phyloP scores from a whole-genome alignment of 306 rosid species.

The Glycine latifolia region DNA sequence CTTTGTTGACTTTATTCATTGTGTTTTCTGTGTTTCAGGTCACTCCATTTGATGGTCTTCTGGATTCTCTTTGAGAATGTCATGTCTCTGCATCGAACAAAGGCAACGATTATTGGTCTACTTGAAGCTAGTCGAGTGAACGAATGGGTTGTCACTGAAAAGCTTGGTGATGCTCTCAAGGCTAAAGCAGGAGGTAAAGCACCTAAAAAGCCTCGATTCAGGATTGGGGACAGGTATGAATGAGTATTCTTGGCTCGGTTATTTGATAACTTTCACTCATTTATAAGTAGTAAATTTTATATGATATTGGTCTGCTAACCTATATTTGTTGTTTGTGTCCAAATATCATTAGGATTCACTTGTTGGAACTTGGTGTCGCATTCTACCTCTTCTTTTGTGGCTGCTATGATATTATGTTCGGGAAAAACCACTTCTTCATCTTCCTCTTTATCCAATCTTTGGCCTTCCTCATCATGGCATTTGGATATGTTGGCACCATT shows the following conservation, averaged over 20 bases:
- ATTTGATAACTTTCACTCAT: not conserved
- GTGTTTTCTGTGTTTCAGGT: constrained; percentile 59
- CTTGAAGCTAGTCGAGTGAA: constrained; percentile 86
- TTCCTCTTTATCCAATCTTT: constrained; percentile 78
- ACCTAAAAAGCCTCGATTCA: constrained; percentile 69
- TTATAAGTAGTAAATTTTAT: not conserved
- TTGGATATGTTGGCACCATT: constrained; percentile 91
- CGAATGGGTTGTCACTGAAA: constrained; percentile 98
- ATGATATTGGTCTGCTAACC: not conserved
- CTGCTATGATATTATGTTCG: constrained; percentile 73
- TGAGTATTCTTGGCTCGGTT: not conserved
- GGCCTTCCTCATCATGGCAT: constrained; percentile 80
- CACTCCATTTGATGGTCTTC: constrained; percentile 80
- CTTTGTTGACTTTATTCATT: constrained; percentile 9
- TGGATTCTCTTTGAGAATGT: constrained; percentile 96
- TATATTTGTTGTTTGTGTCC: constrained; percentile 30
- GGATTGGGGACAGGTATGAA: constrained; percentile 80
- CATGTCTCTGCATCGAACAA: constrained; percentile 88
- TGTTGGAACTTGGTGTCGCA: constrained; percentile 81
- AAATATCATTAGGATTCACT: constrained; percentile 64
- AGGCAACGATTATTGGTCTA: constrained; percentile 88
- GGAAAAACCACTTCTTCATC: constrained; percentile 77
- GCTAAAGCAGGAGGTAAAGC: constrained; percentile 58
- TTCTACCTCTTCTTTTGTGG: constrained; percentile 79
- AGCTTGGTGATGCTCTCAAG: constrained; percentile 85